Percentiles rank a stretch among this genome's conserved stretches.
phyloP scores from a whole-genome alignment of 75 land plant genomes.

The Isoetes taiwanensis region DNA sequence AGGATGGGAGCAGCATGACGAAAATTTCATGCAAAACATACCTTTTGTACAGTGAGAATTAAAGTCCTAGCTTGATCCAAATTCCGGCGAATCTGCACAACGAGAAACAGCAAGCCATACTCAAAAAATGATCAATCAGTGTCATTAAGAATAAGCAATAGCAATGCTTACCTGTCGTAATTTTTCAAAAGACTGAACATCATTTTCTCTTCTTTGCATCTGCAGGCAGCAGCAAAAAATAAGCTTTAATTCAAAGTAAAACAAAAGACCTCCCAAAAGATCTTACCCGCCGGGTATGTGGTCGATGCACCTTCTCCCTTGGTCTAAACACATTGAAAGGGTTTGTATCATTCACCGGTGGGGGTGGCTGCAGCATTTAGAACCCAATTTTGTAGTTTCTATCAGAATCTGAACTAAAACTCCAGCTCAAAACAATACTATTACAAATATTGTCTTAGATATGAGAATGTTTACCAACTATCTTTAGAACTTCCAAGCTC shows the following conservation, averaged over 20 bases:
- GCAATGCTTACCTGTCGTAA: conserved; percentile 64
- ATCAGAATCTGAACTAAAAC: no score
- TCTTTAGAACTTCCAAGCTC: no score
- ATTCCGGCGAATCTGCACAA: conserved; percentile 67
- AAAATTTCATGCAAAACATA: no score
- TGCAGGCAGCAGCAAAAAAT: conserved; percentile 4
- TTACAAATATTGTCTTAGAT: no score
- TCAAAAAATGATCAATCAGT: neutral
- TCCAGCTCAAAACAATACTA: no score
- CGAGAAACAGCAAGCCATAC: neutral
- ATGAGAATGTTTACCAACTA: no score
- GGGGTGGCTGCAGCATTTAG: conserved; percentile 70
- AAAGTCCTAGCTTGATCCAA: conserved; percentile 68
- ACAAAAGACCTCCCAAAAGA: neutral
- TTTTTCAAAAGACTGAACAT: conserved; percentile 93
- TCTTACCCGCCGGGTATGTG: conserved; percentile 87
- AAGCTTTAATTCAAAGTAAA: neutral
- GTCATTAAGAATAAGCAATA: neutral
- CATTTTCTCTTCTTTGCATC: conserved; percentile 99
- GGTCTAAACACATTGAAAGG: conserved; percentile 99
- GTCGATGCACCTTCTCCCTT: conserved; percentile 89
- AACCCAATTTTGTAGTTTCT: no score
- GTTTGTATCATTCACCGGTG: conserved; percentile 97
- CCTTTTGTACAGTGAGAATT: conserved; percentile 72
- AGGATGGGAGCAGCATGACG: no score